These are phyloP conservation scores for Mangifera indica DNA, from an alignment of 345 rosid genomes.

Conservation along the genomic window DNA sequence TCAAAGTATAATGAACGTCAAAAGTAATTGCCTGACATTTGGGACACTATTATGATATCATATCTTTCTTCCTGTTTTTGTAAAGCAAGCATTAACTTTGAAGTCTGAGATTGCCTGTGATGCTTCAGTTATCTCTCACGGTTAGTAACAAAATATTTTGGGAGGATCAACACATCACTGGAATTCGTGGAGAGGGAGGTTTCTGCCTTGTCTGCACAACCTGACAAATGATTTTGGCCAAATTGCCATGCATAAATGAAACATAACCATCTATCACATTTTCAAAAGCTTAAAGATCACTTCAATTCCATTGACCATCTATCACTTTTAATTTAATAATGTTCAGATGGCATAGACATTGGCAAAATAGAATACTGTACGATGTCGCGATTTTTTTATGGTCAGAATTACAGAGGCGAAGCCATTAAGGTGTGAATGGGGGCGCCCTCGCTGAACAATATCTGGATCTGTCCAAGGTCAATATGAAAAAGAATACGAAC, in stretches of 20 bases:
- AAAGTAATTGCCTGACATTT: constrained; percentile 6
- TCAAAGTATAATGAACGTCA: not conserved
- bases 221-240: constrained; percentile 44
- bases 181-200: constrained; percentile 29
- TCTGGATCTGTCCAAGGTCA: not conserved
- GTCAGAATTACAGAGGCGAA: too few relatives aligned
- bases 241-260: constrained; percentile 43
- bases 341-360: not conserved
- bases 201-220: constrained; percentile 49
- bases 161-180: constrained; percentile 23
- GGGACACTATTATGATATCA: constrained; percentile 18
- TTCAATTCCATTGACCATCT: constrained; percentile 9
- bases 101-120: constrained; percentile 14
- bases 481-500: not conserved
- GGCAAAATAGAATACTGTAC: not conserved
- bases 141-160: constrained; percentile 14
- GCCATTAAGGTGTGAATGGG: too few relatives aligned
- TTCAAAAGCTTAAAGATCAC: constrained; percentile 21
- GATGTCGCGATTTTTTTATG: not conserved
- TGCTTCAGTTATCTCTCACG: too few relatives aligned
- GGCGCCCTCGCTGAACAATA: too few relatives aligned
- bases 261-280: constrained; percentile 32
- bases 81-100: not conserved
- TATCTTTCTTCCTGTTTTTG: constrained; percentile 5
- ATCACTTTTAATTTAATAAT: too few relatives aligned